These are phyloP conservation scores for Suillus paluster DNA, from an alignment of 768 basidiomycete genomes.

Conservation along the genomic window DNA sequence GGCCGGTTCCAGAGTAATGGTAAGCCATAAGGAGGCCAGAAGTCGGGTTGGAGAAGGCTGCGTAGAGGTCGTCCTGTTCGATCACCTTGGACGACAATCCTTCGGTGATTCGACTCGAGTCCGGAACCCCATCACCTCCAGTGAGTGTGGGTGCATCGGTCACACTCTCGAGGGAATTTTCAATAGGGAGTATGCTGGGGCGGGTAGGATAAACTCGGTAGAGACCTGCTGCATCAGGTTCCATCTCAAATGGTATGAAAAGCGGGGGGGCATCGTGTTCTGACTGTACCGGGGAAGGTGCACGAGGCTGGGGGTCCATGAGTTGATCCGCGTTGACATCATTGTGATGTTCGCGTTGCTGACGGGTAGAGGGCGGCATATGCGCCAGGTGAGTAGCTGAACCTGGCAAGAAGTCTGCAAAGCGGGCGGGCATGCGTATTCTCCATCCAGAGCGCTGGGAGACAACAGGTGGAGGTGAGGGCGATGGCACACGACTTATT, in stretches of 20 bases:
- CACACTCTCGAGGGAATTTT: not conserved
- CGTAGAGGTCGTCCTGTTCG: too few species aligned
- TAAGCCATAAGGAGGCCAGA: too few species aligned
- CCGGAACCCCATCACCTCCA: not conserved
- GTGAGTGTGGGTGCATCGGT: slow-evolving; percentile 7
- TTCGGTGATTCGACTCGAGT: not conserved
- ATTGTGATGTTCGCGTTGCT: not conserved
- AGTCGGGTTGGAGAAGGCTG: slow-evolving; percentile 26
- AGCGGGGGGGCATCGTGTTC: not conserved
- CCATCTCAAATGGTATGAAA: not conserved
- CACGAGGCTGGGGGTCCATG: not conserved
- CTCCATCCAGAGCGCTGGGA: slow-evolving; percentile 7
- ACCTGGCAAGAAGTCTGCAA: too few species aligned
- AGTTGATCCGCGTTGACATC: not conserved
- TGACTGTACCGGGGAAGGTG: not conserved
- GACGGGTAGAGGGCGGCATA: not conserved
- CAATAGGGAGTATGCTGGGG: not conserved
- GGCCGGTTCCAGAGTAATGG: too few species aligned
- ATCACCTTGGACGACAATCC: not conserved
- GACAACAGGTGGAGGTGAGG: not conserved
- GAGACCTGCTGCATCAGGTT: slow-evolving; percentile 4
- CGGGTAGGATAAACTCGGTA: slow-evolving; percentile 9
- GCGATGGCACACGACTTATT: not conserved
- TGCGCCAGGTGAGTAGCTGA: not conserved
- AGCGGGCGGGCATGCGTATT: slow-evolving; percentile 8